Conservation (phyloP, 768 basidiomycete species). For the Mycena epipterygia region DNA sequence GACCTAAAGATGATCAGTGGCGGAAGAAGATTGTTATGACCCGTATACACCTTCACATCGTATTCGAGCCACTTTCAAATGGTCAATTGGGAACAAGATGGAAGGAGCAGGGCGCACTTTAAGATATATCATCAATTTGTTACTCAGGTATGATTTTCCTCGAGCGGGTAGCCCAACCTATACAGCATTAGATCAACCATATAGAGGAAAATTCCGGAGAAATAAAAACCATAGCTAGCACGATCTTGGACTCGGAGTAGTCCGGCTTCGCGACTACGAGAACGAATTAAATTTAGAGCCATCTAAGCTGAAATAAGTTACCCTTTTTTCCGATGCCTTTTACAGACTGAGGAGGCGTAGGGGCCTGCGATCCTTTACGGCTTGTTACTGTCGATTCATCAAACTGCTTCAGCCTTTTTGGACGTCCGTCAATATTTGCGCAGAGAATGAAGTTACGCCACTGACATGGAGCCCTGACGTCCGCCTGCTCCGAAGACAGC, state of each 20-base stretch:
- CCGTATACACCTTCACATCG: slow-evolving; percentile 80
- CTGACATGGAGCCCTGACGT: slow-evolving; percentile 35
- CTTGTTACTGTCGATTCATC: slow-evolving; percentile 82
- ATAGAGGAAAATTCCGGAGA: slow-evolving; percentile 1
- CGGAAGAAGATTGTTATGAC: neutral
- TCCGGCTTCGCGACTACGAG: slow-evolving; percentile 92
- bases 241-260: slow-evolving; percentile 98
- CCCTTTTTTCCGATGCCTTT: slow-evolving; percentile 94
- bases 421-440: neutral
- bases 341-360: slow-evolving; percentile 86
- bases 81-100: slow-evolving; percentile 25
- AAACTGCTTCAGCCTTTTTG: slow-evolving; percentile 79
- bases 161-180: slow-evolving; percentile 98
- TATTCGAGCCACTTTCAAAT: slow-evolving; percentile 93
- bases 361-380: slow-evolving; percentile 77
- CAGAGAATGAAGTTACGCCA: slow-evolving; percentile 9
- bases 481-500: slow-evolving; percentile 81
- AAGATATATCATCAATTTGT: slow-evolving; percentile 96
- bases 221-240: slow-evolving; percentile 89
- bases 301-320: slow-evolving; percentile 42
- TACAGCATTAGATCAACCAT: slow-evolving; percentile 3
- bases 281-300: slow-evolving; percentile 16
- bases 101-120: slow-evolving; percentile 63
- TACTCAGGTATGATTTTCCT: slow-evolving; percentile 98
- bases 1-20: slow-evolving; percentile 64